A percentile compares a stretch with the other conserved stretches of the same genome.
phyloP scores from a whole-genome alignment of 2,329 filamentous ascomycete species.

The Passalora sequoiae region DNA sequence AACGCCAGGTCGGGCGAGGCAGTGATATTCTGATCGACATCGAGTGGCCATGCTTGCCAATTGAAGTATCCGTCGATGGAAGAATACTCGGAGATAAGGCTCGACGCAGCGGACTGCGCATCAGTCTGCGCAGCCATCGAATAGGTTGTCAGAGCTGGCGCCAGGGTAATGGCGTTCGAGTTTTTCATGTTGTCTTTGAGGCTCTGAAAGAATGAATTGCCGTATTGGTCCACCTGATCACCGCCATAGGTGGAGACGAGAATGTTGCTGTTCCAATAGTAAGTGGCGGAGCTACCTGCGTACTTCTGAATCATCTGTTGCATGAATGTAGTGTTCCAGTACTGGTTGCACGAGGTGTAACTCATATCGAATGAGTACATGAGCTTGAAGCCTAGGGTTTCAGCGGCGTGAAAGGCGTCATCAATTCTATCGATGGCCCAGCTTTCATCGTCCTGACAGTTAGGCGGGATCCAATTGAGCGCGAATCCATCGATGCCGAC shows the following conservation, averaged over 20 bases:
- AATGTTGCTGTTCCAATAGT: conserved; percentile 36
- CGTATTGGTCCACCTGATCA: conserved; percentile 31
- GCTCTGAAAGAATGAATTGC: conserved; percentile 35
- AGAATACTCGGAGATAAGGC: conserved; percentile 31
- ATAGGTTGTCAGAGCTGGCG: conserved; percentile 34
- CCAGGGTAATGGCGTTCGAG: conserved; percentile 31
- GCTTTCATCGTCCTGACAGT: conserved; percentile 29
- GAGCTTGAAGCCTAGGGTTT: conserved; percentile 34
- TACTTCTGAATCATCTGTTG: conserved; percentile 31
- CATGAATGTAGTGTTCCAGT: conserved; percentile 38
- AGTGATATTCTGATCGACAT: conserved; percentile 31
- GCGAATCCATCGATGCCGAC: conserved; percentile 37
- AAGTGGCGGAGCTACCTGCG: conserved; percentile 31
- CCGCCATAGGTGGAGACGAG: conserved; percentile 36
- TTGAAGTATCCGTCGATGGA: conserved; percentile 38
- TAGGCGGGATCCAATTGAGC: conserved; percentile 36
- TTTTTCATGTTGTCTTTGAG: conserved; percentile 32
- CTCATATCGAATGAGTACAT: conserved; percentile 39
- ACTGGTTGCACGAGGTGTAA: conserved; percentile 32
- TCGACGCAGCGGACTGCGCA: conserved; percentile 21
- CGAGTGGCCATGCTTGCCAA: conserved; percentile 39
- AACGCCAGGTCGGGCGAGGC: conserved; percentile 32
- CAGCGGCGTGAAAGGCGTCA: conserved; percentile 35
- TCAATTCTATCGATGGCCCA: conserved; percentile 35
- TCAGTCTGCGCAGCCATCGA: conserved; percentile 29